These are phyloP conservation scores for Euphorbia schlechtendalii DNA, from an alignment of 441 rosid genomes.

Conservation along the genomic window DNA sequence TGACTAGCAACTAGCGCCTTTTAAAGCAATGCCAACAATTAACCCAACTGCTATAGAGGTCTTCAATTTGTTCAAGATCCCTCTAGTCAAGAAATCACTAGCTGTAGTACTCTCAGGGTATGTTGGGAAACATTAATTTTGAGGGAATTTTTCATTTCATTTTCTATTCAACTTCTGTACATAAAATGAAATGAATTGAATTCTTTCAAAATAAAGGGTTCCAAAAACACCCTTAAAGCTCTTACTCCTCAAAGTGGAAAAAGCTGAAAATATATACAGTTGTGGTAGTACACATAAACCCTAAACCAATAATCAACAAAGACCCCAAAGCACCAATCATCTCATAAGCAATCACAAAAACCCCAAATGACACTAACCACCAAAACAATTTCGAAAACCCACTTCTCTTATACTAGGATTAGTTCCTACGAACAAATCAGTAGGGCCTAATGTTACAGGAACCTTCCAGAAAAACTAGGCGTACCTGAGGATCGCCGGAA, in stretches of 20 bases:
- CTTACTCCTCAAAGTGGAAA: constrained; percentile 51
- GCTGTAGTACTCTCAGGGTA: constrained; percentile 40
- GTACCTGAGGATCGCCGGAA: constrained; percentile 61
- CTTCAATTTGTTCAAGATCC: constrained; percentile 61
- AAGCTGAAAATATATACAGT: constrained; percentile 63
- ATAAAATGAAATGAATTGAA: no score
- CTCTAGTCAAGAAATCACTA: constrained; percentile 68
- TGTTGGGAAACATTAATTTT: no score
- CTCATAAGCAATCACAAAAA: constrained; percentile 76
- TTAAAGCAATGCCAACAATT: constrained; percentile 72
- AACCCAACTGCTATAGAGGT: constrained; percentile 81
- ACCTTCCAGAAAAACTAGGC: constrained; percentile 87
- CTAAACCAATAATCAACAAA: constrained; percentile 50
- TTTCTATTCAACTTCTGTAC: no score
- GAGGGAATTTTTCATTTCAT: no score
- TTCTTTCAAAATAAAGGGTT: no score
- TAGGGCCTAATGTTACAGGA: constrained; percentile 68
- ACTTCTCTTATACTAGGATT: constrained; percentile 36
- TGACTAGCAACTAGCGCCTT: no score
- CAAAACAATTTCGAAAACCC: constrained; percentile 66
- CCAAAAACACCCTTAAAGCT: no score
- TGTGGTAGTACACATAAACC: constrained; percentile 56
- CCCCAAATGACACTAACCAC: constrained; percentile 75
- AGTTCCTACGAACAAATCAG: constrained; percentile 56
- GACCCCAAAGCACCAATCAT: constrained; percentile 61